phyloP scores from a whole-genome alignment of 495 filamentous ascomycete species.

The Talaromyces proteolyticus region DNA sequence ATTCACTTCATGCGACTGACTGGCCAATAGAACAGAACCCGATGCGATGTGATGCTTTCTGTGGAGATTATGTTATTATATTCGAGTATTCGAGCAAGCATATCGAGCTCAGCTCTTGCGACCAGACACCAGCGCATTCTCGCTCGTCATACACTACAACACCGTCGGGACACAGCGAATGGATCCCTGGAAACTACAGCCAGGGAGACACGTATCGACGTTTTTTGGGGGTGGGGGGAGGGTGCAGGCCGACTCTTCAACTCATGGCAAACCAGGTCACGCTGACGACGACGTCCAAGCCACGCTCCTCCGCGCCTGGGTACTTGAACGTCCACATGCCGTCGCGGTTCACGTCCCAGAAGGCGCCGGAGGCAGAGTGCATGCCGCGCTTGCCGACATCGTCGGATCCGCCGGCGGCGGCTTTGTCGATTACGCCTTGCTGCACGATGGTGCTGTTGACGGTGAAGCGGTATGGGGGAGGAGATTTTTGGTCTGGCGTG shows the following conservation, averaged over 20 bases:
- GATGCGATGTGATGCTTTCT: too few relatives aligned
- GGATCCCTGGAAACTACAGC: too few relatives aligned
- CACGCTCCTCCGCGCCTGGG: conserved; percentile 73
- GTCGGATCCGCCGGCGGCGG: conserved; percentile 28
- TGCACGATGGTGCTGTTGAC: conserved; percentile 98
- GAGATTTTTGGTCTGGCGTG: conserved; percentile 36
- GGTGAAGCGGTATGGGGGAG: conserved; percentile 72
- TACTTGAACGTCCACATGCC: conserved; percentile 99
- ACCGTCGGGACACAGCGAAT: too few relatives aligned
- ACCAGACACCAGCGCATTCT: too few relatives aligned
- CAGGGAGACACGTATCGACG: too few relatives aligned
- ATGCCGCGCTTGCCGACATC: conserved; percentile 82
- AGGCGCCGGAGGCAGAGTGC: conserved; percentile 92
- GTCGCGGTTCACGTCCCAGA: conserved; percentile 96
- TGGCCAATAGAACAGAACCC: too few relatives aligned
- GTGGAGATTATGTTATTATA: too few relatives aligned
- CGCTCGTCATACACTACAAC: too few relatives aligned
- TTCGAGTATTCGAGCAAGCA: too few relatives aligned
- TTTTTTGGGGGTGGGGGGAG: neutral
- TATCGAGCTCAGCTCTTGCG: too few relatives aligned
- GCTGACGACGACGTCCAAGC: conserved; percentile 86
- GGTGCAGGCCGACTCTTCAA: too few relatives aligned
- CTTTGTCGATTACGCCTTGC: conserved; percentile 51
- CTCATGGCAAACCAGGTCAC: conserved; percentile 75
- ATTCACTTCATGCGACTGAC: too few relatives aligned